Base-by-base conservation (phyloP, 768 basidiomycete species). In the Lepiota venenata region DNA sequence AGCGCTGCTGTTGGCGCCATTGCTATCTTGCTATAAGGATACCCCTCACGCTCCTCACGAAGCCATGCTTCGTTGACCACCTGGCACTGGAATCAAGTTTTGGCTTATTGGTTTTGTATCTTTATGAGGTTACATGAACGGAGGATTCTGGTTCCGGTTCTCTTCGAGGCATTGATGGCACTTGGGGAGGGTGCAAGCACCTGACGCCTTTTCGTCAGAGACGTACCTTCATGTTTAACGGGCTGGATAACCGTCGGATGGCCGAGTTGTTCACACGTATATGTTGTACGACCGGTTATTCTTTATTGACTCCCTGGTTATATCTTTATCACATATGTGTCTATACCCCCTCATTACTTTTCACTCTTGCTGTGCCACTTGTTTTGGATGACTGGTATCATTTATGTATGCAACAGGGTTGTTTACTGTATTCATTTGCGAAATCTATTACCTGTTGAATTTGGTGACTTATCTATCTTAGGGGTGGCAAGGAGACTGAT, bases 1-100 rank as follows among this genome's bases (percentile, higher is more conserved):
- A 65, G 71, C 59, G 74, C 72, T 32, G 52, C 78, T 57, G 68
- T 68, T 29, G 77, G 73, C 43, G 65, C 69, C 55, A 63, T 72
- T 58, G 68, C 67, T 41, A 57, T 74, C 47, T 64, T 66, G 47
- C 68, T 76, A 9, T 74, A 66, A 73, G 47, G 60, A 72, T 69
- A 69, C 64, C 66, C 60, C 56, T 53, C 55, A 55, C 60, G 18
- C 44, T n/a, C n/a, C n/a, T 32, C 32, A 9, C 10, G 32, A 32
- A 9, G 32, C 4, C 21, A 35, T 46, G 11, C 44, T n/a, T 38
- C 35, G 29, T 37, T 40, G 45, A 47, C 16, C 14, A n/a, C 45
- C 25, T 37, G 11, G 52, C 29, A 38, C 36, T 54, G 45, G 37
- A 47, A 36, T n/a, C 38, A 45, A 54, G 38, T 40, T 47, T 20